Base-by-base conservation (phyloP, 805 yeast species). In the Yamadazyma tumulicola region DNA sequence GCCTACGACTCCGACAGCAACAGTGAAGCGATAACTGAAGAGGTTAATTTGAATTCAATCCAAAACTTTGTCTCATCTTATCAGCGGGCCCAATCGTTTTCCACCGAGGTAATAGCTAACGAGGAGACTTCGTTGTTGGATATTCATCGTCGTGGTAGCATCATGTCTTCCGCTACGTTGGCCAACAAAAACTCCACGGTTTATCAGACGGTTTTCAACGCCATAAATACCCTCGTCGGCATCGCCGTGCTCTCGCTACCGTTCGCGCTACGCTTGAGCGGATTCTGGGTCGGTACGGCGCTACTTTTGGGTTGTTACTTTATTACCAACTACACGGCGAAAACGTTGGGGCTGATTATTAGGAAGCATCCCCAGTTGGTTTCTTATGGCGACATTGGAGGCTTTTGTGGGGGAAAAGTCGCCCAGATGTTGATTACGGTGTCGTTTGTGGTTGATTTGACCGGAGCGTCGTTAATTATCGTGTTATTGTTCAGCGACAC, bases 201-300 rank as follows among this genome's bases (percentile, higher is more conserved):
- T 0, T 77, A 82, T 1, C 86, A 81, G 50, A 80, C 87, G 0
- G 61, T 78, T 12, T 77, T 81, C 61, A 80, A 80, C 51, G 72
- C 82, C 10, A 73, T 84, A 31, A 85, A 85, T 52, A 83, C 83
- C 0, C 59, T 85, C 19, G 77, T 85, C 43, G 94, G 94, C 0
- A 74, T 85, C 24, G 93, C 91, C 1, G 66, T 85, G 32, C 64
- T 85, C 28, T 80, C 93, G 0, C 62, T 85, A 31, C 89, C 94
- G 0, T 63, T 79, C 41, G 94, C 84, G 1, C 57, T 85, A 36
- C 71, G 67, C 43, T 67, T 78, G 29, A 69, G 88, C 1, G 94
- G 94, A 3, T 77, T 87, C 81, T 46, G 77, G 2, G 37, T 61
- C 7, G 85, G 85, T 0, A 36, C 68, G 0, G 15, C 67, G 1